Evolutionary conservation across 495 filamentous ascomycete genomes (phyloP).

Genomic region (Neurospora sp.): DNA sequence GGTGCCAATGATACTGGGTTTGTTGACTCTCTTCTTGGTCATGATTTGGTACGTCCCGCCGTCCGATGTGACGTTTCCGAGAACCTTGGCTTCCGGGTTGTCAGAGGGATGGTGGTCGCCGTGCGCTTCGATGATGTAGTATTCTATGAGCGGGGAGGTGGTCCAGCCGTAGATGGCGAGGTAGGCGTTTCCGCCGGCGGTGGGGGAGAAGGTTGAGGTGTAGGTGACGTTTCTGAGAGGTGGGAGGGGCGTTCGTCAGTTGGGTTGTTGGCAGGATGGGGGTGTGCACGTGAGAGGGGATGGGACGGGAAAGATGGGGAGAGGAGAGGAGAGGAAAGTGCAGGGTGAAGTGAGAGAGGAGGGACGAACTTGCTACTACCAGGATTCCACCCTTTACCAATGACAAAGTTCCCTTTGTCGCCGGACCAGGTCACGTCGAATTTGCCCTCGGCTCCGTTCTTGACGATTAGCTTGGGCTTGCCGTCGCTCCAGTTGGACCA

Average conservation of each 20-base stretch:
- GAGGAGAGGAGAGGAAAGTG: not conserved
- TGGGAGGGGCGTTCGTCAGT: too few species aligned
- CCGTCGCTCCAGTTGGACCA: conserved; percentile 60
- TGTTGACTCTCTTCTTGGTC: conserved; percentile 40
- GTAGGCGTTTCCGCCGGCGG: conserved; percentile 17
- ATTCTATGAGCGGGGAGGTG: conserved; percentile 50
- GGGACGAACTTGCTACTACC: conserved; percentile 23
- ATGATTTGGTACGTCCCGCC: conserved; percentile 50
- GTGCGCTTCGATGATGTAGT: conserved; percentile 54
- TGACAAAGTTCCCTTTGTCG: conserved; percentile 53
- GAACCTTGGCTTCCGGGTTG: conserved; percentile 28
- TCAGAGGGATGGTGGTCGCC: conserved; percentile 45
- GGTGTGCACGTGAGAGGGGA: not conserved
- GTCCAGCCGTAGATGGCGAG: conserved; percentile 52
- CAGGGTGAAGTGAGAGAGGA: not conserved
- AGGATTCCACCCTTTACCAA: conserved; percentile 54
- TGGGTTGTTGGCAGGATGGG: too few species aligned
- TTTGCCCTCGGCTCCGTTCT: conserved; percentile 44
- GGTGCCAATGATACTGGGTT: conserved; percentile 49
- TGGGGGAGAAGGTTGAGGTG: conserved; percentile 13
- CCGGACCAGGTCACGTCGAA: conserved; percentile 49
- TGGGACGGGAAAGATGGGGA: not conserved
- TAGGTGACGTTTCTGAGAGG: conserved; percentile 2
- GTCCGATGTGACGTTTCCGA: conserved; percentile 45
- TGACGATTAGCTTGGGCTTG: conserved; percentile 45